Base-by-base conservation (phyloP, 2,329 filamentous ascomycete genomes). In the Talaromyces sp. region DNA sequence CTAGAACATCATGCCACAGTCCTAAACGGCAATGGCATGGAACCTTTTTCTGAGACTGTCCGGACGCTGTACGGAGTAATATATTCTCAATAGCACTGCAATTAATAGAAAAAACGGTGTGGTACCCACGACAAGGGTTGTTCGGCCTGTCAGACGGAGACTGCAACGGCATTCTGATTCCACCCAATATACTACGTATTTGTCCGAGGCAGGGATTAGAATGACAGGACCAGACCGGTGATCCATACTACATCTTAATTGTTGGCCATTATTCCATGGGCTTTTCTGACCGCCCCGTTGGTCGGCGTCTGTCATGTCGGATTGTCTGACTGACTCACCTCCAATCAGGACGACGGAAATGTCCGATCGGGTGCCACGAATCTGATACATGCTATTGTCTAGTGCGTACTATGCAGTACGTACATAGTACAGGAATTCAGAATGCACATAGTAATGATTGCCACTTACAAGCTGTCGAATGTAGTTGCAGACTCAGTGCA, bases 11-110 rank as follows among this genome's bases (percentile, higher is more conserved):
- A 56, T 37, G 33, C 11, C 33, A 17, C 1, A 56, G 4, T n/a
- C 54, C 37, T 19, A 59, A 59, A 59, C 37, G 56, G 56, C 56
- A 43, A 39, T 58, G 56, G 56, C 56, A 43, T 59, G 56, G 56
- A 33, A 31, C 22, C 22, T 22, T 45, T 45, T 33, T 43, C 25
- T 11, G 19, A 50, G 47, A 27, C 49, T 2, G 3, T 41, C 17
- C 11, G 35, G 8, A 11, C 35, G 19, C 22, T 22, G 22, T 22
- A 8, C 33, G 19, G 6, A 7, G 19, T 39, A 39, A 17, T 37
- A 19, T 19, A 37, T 37, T 22, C 22, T 45, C 9, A 37, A 37
- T 57, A 57, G 33, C 25, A 39, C 11, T 19, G 35, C 37, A 25
- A 27, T 27, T 22, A 27, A 57, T 22, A 22, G 22, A 22, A 22